These are phyloP conservation scores for Boletus tomentosulus DNA, from an alignment of 768 basidiomycete genomes.

Conservation along the genomic window DNA sequence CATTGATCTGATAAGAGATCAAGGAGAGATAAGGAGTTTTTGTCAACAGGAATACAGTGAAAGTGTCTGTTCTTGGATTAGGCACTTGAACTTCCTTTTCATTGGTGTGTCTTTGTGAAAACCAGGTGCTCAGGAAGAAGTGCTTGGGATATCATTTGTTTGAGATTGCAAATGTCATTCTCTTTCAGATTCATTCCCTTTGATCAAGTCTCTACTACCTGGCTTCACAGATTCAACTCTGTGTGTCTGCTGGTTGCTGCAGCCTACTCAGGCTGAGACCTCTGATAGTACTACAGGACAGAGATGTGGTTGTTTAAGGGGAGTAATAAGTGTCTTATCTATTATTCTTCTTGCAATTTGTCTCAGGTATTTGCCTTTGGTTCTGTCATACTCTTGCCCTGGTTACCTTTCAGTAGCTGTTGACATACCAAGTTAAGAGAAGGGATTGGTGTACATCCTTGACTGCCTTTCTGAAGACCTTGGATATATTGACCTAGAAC, in stretches of 20 bases:
- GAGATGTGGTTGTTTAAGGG: neutral
- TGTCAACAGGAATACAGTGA: too few relatives aligned
- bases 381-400: neutral
- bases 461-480: neutral
- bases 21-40: too few relatives aligned
- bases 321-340: too few relatives aligned
- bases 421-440: neutral
- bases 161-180: too few relatives aligned
- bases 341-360: neutral
- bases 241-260: too few relatives aligned
- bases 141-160: neutral
- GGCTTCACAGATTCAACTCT: too few relatives aligned
- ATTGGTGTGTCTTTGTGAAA: neutral
- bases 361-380: conserved; percentile 2
- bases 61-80: neutral
- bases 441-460: neutral
- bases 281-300: conserved; percentile 3
- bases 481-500: neutral
- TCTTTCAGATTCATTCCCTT: too few relatives aligned
- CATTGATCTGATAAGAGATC: too few relatives aligned
- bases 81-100: neutral
- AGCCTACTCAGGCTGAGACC: neutral
- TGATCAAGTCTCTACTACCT: too few relatives aligned
- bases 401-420: neutral
- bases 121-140: neutral